These are phyloP conservation scores for Ormosia emarginata DNA, from an alignment of 306 rosid species.

Conservation along the genomic window DNA sequence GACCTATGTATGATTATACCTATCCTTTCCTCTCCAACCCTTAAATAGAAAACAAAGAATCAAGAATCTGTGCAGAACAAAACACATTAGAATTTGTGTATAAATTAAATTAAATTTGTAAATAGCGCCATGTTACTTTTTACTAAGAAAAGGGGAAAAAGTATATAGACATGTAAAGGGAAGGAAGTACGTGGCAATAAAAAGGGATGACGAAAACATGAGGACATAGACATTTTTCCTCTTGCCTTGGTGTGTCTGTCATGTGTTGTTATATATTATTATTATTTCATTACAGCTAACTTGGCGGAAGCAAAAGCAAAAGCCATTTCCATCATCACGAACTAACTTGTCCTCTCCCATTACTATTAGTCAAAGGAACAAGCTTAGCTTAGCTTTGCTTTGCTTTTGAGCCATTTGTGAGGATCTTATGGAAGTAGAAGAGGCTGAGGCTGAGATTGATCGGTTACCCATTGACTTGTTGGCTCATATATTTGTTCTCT, in stretches of 20 bases:
- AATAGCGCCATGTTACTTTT: not conserved
- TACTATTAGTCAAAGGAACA: not conserved
- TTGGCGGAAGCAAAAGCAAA: not conserved
- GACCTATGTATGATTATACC: not conserved
- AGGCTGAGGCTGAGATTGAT: constrained; percentile 70
- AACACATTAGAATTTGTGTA: not conserved
- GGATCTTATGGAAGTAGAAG: constrained; percentile 38
- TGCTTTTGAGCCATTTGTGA: not conserved
- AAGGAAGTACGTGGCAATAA: not conserved
- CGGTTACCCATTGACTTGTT: constrained; percentile 75
- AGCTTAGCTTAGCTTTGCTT: not conserved
- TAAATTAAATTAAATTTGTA: not conserved
- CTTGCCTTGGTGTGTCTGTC: not conserved
- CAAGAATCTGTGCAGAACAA: not conserved
- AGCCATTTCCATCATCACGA: not conserved
- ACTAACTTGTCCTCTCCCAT: too few relatives aligned
- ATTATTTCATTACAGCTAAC: not conserved
- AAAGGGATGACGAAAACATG: constrained; percentile 44
- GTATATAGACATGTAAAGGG: not conserved
- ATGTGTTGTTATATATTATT: not conserved
- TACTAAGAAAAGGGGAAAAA: not conserved
- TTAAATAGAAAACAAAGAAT: not conserved
- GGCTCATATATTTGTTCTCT: constrained; percentile 62
- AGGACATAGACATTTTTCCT: constrained; percentile 44
- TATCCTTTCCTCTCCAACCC: not conserved